Base-by-base conservation (phyloP, 169 alveolate genomes). In the Eimeria sp. region DNA sequence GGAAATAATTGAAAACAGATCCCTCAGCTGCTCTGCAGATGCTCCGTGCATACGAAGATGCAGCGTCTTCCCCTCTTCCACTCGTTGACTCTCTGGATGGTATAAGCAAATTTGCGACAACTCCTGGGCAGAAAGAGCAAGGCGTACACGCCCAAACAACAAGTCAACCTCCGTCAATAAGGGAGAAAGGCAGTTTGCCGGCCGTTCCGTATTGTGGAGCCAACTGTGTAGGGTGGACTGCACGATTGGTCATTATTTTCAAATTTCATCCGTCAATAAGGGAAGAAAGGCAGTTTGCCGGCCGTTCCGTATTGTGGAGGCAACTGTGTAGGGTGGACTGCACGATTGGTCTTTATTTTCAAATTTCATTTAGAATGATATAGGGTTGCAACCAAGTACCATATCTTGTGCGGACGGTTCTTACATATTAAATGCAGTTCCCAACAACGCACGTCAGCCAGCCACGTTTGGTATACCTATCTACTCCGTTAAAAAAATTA, bases 11-110 rank as follows among this genome's bases (percentile, higher is more conserved):
- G 34, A 34, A 27, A 86, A 86, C 27, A 86, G 13, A 34, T 86
- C 80, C 49, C 65, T 86, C 61, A 86, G 61, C 57, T 82, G 90
- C 20, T 25, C 73, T 5, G 30, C 72, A n/a, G 90, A 82, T 10
- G 90, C 90, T 45, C 51, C 49, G 54, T 82, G 90, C 27, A 82
- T 16, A 25, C 51, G 65, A 9, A 47, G 90, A 11, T 25, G 72
- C 10, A 6, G 30, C 4, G 58, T 11, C 54, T 11, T n/a, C 75
- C 6, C n/a, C 54, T 82, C 45, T 25, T 45, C 70, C 22, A 20
- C 16, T 49, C 34, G 87, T 3, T 76, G 87, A 20, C 25, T 40
- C 65, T 76, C 65, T 45, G 34, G 61, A 40, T n/a, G 51, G 49
- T 45, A 18, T 16, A 82, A 54, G 72, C 90, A 82, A 54, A 82